Percentiles rank a stretch among this genome's conserved stretches.
Evolutionary conservation across 176 grass and related monocot genomes (phyloP).

Genomic region (Eragrostis curvula): DNA sequence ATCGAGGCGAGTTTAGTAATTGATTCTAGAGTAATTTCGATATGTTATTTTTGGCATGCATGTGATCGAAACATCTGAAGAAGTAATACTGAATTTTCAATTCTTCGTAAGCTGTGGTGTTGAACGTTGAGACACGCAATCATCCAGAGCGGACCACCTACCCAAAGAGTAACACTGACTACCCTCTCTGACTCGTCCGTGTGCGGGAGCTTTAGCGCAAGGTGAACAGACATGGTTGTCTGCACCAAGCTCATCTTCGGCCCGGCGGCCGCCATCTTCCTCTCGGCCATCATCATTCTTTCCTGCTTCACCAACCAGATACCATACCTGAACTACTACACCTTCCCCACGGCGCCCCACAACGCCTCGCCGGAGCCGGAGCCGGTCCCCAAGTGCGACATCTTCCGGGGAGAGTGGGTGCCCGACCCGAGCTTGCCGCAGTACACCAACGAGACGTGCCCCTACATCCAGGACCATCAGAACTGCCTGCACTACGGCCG

Average conservation of each 20-base stretch:
- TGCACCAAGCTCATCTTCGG: conserved; percentile 42
- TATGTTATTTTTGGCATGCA: background rate
- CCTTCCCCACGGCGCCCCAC: background rate
- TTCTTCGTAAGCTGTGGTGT: background rate
- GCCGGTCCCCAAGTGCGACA: conserved; percentile 42
- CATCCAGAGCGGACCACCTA: background rate
- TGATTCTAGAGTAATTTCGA: background rate
- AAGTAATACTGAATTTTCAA: background rate
- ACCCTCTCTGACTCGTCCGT: background rate
- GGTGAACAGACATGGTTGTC: conserved; percentile 38
- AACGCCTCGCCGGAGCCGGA: conserved; percentile 14
- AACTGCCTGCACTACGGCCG: conserved; percentile 59
- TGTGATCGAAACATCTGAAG: background rate
- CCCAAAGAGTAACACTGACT: background rate
- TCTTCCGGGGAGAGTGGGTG: conserved; percentile 61
- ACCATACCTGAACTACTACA: conserved; percentile 11
- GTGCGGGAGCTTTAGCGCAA: background rate
- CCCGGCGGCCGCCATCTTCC: conserved; percentile 39
- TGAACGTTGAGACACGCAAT: background rate
- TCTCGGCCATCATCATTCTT: conserved; percentile 48
- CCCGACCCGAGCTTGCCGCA: conserved; percentile 47
- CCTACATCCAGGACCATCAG: conserved; percentile 56
- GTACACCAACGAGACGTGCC: conserved; percentile 62
- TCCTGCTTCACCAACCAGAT: conserved; percentile 44
- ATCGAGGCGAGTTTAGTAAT: background rate